Evolutionary conservation across 2,329 filamentous ascomycete genomes (phyloP).

Genomic region (Fusarium succisae): DNA sequence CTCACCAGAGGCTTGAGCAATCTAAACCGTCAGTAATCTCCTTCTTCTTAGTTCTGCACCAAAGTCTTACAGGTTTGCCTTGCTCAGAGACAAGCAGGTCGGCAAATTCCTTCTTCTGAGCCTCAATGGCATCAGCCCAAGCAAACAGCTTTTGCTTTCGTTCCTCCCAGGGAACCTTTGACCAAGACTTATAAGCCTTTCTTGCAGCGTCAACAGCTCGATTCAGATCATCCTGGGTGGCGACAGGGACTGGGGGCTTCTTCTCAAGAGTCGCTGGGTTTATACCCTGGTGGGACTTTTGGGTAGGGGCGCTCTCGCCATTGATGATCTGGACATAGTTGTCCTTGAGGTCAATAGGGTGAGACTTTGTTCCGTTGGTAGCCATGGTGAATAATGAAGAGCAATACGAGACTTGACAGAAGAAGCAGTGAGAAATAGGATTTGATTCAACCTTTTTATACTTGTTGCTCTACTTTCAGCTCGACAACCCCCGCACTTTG

Average conservation of each 20-base stretch:
- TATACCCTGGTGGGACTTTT: slow-evolving; percentile 32
- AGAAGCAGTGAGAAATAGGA: not conserved
- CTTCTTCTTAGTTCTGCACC: fast-evolving
- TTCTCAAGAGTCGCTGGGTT: slow-evolving; percentile 46
- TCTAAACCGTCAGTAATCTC: not conserved
- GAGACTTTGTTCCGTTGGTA: slow-evolving; percentile 13
- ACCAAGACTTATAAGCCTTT: slow-evolving; percentile 43
- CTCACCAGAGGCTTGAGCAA: slow-evolving; percentile 40
- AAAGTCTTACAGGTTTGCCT: slow-evolving; percentile 43
- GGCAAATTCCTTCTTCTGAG: slow-evolving; percentile 29
- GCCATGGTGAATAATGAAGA: slow-evolving; percentile 1
- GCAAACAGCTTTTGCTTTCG: slow-evolving; percentile 34
- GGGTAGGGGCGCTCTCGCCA: slow-evolving; percentile 28
- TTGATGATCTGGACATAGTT: slow-evolving; percentile 40
- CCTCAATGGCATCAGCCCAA: slow-evolving; percentile 41
- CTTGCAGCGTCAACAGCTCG: slow-evolving; percentile 36
- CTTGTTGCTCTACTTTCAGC: not conserved
- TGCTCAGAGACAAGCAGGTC: slow-evolving; percentile 42
- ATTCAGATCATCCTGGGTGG: slow-evolving; percentile 39
- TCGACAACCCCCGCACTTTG: slow-evolving; percentile 16
- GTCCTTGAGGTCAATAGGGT: slow-evolving; percentile 19
- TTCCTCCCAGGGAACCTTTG: slow-evolving; percentile 36
- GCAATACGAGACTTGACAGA: not conserved
- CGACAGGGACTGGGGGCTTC: slow-evolving; percentile 43
- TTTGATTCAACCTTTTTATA: not conserved